These are phyloP conservation scores for Crithidia brevicula DNA, from an alignment of 208 protist genomes.

Conservation along the genomic window DNA sequence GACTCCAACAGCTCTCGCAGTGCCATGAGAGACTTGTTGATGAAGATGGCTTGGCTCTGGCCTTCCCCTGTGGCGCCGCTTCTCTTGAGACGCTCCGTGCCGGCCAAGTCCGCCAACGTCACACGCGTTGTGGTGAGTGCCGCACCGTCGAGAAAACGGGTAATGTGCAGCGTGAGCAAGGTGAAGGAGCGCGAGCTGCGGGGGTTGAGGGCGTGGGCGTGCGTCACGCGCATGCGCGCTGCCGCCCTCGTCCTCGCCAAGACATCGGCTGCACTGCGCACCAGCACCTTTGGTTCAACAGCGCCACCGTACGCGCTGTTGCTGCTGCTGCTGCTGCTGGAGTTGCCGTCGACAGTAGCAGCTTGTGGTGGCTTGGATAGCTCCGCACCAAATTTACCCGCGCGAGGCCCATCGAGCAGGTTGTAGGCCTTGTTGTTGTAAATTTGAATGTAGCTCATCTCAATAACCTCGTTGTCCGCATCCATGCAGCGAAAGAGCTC, in stretches of 20 bases:
- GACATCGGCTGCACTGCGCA: conserved; percentile 42
- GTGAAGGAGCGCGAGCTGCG: conserved; percentile 70
- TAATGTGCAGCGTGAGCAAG: conserved; percentile 71
- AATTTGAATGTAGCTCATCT: conserved; percentile 83
- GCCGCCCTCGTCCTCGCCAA: conserved; percentile 32
- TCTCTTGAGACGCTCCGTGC: conserved; percentile 87
- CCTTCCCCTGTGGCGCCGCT: conserved; percentile 76
- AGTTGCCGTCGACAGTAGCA: not conserved
- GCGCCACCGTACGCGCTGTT: conserved; percentile 16
- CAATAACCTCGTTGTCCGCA: conserved; percentile 55
- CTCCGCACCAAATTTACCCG: conserved; percentile 22
- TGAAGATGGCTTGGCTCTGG: conserved; percentile 88
- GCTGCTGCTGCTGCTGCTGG: conserved; percentile 8
- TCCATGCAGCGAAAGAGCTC: conserved; percentile 57
- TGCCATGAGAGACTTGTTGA: conserved; percentile 91
- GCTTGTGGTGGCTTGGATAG: conserved; percentile 30
- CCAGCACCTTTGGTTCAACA: conserved; percentile 53
- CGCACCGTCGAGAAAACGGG: conserved; percentile 56
- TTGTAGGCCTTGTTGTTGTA: conserved; percentile 79
- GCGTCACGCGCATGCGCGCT: conserved; percentile 46
- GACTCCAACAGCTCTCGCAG: conserved; percentile 79
- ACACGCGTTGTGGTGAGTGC: conserved; percentile 54
- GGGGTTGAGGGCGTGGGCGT: conserved; percentile 58
- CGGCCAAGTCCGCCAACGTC: conserved; percentile 94
- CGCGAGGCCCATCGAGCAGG: conserved; percentile 36